Percentiles rank a stretch among this genome's conserved stretches.
phyloP scores from a whole-genome alignment of 345 rosid genomes.

The Salix exigua region DNA sequence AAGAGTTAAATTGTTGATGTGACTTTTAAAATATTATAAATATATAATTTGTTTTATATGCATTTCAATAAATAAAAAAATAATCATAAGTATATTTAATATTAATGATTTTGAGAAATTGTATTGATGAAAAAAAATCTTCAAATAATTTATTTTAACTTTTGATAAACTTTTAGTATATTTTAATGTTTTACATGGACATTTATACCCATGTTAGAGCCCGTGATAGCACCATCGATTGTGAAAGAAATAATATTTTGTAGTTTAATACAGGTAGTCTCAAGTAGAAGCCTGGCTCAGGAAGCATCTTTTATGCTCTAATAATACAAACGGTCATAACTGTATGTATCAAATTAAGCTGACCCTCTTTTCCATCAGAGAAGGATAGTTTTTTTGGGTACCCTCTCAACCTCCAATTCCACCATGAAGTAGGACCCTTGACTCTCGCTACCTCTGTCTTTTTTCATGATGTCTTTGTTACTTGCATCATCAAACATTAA shows the following conservation, averaged over 20 bases:
- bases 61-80: too few relatives aligned
- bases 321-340: background rate
- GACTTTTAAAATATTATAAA: too few relatives aligned
- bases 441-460: background rate
- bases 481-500: too few relatives aligned
- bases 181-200: background rate
- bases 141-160: too few relatives aligned
- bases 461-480: background rate
- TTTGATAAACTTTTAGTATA: too few relatives aligned
- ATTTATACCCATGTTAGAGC: background rate
- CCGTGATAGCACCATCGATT: background rate
- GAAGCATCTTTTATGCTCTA: slow-evolving; percentile 5
- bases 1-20: too few relatives aligned
- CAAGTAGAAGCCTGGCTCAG: background rate
- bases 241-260: background rate
- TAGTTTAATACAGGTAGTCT: background rate
- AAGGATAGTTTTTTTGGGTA: background rate
- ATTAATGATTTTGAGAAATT: too few relatives aligned
- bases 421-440: background rate
- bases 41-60: too few relatives aligned
- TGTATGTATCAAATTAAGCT: background rate
- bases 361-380: background rate
- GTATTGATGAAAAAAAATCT: too few relatives aligned
- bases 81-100: too few relatives aligned
- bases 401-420: background rate